Evolutionary conservation across 768 basidiomycete genomes (phyloP).

Genomic region (Psilocybe subaeruginosa): DNA sequence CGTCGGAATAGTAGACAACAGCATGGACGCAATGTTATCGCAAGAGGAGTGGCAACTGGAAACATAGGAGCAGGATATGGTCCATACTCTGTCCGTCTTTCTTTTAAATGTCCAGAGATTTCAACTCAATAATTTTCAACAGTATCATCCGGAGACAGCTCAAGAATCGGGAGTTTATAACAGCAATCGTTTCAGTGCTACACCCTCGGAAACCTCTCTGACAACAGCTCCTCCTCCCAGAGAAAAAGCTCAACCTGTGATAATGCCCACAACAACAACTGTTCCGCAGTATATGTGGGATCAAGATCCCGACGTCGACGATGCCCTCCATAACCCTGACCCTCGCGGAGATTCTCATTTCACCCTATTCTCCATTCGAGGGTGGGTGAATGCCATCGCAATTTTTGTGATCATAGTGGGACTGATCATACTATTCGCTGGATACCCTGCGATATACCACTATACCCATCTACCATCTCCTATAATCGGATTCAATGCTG

Average conservation of each 20-base stretch:
- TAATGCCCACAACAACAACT: slow-evolving; percentile 54
- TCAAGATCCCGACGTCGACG: slow-evolving; percentile 87
- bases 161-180: slow-evolving; percentile 49
- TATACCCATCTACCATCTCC: slow-evolving; percentile 36
- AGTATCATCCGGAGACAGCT: slow-evolving; percentile 61
- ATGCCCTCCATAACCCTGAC: slow-evolving; percentile 88
- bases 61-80: slow-evolving; percentile 82
- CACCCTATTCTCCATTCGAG: slow-evolving; percentile 78
- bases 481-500: slow-evolving; percentile 77
- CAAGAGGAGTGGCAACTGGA: slow-evolving; percentile 84
- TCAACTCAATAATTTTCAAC: slow-evolving; percentile 16
- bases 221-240: slow-evolving; percentile 22
- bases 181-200: slow-evolving; percentile 57
- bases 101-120: slow-evolving; percentile 2
- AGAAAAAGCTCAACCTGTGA: slow-evolving; percentile 31
- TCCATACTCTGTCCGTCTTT: slow-evolving; percentile 75
- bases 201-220: slow-evolving; percentile 41
- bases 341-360: slow-evolving; percentile 68
- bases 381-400: slow-evolving; percentile 79
- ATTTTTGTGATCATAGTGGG: slow-evolving; percentile 69
- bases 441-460: slow-evolving; percentile 81
- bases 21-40: slow-evolving; percentile 54
- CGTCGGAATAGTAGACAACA: slow-evolving; percentile 30
- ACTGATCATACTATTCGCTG: slow-evolving; percentile 81
- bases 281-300: slow-evolving; percentile 80